phyloP scores from a whole-genome alignment of 169 alveolate species.

The Plasmodium gonderi region DNA sequence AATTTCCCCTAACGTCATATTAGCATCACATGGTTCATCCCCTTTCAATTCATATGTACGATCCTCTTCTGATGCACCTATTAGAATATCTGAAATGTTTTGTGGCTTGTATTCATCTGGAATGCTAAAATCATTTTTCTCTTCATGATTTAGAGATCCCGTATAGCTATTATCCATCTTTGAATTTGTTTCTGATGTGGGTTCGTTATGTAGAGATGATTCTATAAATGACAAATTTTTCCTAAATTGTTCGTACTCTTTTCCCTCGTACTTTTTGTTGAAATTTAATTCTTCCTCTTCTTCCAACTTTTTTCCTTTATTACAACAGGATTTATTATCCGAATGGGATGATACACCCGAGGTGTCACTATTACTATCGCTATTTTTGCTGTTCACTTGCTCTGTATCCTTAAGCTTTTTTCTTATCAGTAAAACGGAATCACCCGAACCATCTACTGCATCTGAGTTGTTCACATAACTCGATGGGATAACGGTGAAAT shows the following conservation, averaged over 20 bases:
- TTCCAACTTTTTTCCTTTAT: neutral
- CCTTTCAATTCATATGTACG: slow-evolving; percentile 13
- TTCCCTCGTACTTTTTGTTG: neutral
- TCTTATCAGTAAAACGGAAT: slow-evolving; percentile 39
- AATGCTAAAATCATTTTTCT: neutral
- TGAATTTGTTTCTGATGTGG: neutral
- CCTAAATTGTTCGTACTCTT: neutral
- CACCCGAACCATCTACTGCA: neutral
- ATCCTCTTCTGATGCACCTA: neutral
- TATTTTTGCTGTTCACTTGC: neutral
- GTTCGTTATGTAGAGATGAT: neutral
- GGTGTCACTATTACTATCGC: neutral
- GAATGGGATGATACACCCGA: no score
- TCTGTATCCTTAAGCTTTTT: slow-evolving; percentile 8
- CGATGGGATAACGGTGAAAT: slow-evolving; percentile 31
- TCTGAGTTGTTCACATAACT: slow-evolving; percentile 19
- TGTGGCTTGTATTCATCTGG: neutral
- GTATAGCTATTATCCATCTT: neutral
- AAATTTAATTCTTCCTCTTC: neutral
- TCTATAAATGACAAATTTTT: neutral
- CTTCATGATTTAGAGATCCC: neutral
- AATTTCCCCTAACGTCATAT: slow-evolving; percentile 18
- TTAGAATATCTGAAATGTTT: neutral
- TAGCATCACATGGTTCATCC: slow-evolving; percentile 32
- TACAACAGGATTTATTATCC: no score